Evolutionary conservation across 75 land plant genomes (phyloP).

Genomic region (Picea glauca): DNA sequence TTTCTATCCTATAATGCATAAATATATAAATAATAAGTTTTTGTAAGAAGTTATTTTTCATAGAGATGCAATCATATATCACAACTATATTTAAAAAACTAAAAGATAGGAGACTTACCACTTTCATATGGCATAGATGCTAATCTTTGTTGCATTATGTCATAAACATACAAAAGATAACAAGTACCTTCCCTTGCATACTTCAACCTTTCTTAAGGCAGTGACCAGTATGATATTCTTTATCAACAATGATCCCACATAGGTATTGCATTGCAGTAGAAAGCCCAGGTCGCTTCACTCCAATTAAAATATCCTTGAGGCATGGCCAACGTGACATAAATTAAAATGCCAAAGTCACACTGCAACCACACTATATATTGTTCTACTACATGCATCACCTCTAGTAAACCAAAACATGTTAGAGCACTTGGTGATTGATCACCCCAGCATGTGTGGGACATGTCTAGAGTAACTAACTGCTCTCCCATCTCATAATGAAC

Average conservation of each 20-base stretch:
- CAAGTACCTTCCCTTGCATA: background rate
- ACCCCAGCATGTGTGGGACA: too few species aligned
- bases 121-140: background rate
- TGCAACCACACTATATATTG: slow-evolving; percentile 36
- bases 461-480: too few species aligned
- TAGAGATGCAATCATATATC: slow-evolving; percentile 77
- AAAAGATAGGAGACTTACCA: background rate
- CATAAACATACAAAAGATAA: background rate
- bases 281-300: too few species aligned
- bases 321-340: slow-evolving; percentile 37
- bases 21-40: slow-evolving; percentile 63
- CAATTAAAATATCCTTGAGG: too few species aligned
- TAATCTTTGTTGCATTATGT: background rate
- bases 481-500: too few species aligned
- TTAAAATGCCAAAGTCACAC: slow-evolving; percentile 39
- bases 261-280: background rate
- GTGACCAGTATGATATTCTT: background rate
- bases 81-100: slow-evolving; percentile 58
- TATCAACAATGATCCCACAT: background rate
- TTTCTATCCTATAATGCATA: slow-evolving; percentile 65
- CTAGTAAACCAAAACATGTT: background rate
- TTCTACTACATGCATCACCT: slow-evolving; percentile 45
- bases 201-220: background rate
- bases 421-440: too few species aligned
- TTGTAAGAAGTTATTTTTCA: slow-evolving; percentile 79